Percentiles rank a stretch among this genome's conserved stretches.
These are phyloP conservation scores for Rhizophagus sp. DNA, from an alignment of 192 early-diverging fungal species.

Conservation along the genomic window DNA sequence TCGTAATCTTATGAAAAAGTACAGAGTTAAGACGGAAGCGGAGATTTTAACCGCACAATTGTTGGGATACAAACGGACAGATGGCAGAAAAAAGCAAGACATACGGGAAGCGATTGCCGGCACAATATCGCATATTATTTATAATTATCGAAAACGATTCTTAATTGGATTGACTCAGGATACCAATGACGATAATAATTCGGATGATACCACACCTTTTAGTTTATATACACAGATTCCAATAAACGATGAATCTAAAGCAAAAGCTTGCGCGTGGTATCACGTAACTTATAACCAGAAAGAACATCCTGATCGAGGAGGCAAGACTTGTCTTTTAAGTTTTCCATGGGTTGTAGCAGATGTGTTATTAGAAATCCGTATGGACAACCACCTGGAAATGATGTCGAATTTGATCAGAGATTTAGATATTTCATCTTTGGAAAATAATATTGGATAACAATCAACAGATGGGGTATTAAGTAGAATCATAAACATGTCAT, in stretches of 20 bases:
- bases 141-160: not conserved
- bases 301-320: not conserved
- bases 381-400: not conserved
- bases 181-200: not conserved
- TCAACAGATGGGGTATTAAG: too few relatives aligned
- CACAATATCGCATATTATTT: not conserved
- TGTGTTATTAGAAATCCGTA: not conserved
- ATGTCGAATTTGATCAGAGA: too few relatives aligned
- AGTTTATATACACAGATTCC: not conserved
- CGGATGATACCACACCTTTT: not conserved
- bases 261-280: slow-evolving; percentile 26
- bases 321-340: not conserved
- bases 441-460: too few relatives aligned
- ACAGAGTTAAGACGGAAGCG: slow-evolving; percentile 12
- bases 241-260: slow-evolving; percentile 24
- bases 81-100: slow-evolving; percentile 9
- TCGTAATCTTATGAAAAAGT: slow-evolving; percentile 15
- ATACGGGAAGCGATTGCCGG: not conserved
- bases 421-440: too few relatives aligned
- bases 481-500: too few relatives aligned
- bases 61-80: not conserved
- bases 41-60: slow-evolving; percentile 16
- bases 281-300: slow-evolving; percentile 10
- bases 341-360: slow-evolving; percentile 26
- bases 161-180: not conserved